These are phyloP conservation scores for Apiospora rasikravindrae DNA, from an alignment of 2,329 filamentous ascomycete species.

Conservation along the genomic window DNA sequence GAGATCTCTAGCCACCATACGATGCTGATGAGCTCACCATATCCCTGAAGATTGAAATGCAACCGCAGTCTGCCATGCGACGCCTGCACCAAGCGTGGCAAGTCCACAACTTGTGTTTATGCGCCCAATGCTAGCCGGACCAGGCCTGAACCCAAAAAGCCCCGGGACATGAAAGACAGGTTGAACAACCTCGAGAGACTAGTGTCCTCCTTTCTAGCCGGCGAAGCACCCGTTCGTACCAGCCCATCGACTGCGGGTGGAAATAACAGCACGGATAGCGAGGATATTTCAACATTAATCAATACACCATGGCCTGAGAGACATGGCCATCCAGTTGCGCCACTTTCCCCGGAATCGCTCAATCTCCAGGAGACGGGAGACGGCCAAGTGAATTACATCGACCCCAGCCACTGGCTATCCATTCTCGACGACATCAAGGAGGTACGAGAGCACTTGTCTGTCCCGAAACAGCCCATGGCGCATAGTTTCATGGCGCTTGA, in stretches of 20 bases:
- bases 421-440: constrained; percentile 43
- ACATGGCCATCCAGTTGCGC: constrained; percentile 19
- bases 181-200: constrained; percentile 38
- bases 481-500: not conserved
- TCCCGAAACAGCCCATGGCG: constrained; percentile 18
- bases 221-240: constrained; percentile 20
- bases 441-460: constrained; percentile 37
- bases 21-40: not conserved
- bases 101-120: constrained; percentile 34
- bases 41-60: constrained; percentile 37
- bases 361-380: constrained; percentile 25
- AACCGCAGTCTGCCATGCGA: constrained; percentile 40
- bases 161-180: constrained; percentile 29
- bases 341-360: constrained; percentile 23
- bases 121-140: constrained; percentile 37
- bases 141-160: constrained; percentile 13
- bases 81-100: constrained; percentile 35
- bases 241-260: constrained; percentile 5
- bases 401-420: constrained; percentile 41
- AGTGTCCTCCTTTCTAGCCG: constrained; percentile 30
- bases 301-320: not conserved
- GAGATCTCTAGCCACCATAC: too few relatives aligned
- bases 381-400: constrained; percentile 36
- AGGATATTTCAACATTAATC: not conserved
- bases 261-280: not conserved